These are phyloP conservation scores for Bifiguratus adelaidae DNA, from an alignment of 192 early-diverging fungal genomes.

Conservation along the genomic window DNA sequence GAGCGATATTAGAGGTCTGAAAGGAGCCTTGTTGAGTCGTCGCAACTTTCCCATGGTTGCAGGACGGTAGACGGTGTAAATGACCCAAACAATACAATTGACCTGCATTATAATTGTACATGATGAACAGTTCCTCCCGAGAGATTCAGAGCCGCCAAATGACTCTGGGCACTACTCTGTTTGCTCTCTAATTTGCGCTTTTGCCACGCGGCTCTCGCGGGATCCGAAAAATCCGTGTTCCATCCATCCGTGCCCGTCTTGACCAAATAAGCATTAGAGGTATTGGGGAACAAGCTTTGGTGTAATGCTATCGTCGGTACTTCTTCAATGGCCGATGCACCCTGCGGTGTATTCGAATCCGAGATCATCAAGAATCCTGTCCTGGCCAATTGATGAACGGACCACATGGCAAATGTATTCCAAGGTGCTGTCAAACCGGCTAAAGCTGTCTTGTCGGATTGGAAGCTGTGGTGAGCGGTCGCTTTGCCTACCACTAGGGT, in stretches of 20 bases:
- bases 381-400: background rate
- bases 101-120: no score
- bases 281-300: background rate
- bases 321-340: background rate
- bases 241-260: background rate
- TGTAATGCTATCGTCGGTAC: background rate
- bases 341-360: background rate
- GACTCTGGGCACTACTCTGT: background rate
- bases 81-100: no score
- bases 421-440: background rate
- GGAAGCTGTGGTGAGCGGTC: background rate
- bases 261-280: background rate
- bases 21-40: constrained; percentile 32
- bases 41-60: constrained; percentile 27
- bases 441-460: background rate
- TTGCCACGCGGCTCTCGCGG: background rate
- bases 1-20: constrained; percentile 34
- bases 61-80: no score
- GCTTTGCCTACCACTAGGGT: constrained; percentile 1
- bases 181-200: background rate
- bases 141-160: background rate
- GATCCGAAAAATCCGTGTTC: background rate
- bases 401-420: background rate
- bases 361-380: background rate
- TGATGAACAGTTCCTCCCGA: no score